phyloP scores from a whole-genome alignment of 108 stramenopile species.

The Fistulifera pelliculosa region DNA sequence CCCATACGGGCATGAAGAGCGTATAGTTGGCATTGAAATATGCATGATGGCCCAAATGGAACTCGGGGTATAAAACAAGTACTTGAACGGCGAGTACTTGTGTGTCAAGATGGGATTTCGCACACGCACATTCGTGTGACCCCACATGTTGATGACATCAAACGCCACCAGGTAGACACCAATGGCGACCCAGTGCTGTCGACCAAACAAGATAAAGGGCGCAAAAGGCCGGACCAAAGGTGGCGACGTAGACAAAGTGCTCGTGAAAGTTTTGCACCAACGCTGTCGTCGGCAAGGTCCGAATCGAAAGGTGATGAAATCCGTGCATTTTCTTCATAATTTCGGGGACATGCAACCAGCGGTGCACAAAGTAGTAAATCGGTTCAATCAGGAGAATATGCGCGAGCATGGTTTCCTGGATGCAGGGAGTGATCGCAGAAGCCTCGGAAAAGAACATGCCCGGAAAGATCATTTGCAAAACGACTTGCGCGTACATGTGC shows the following conservation, averaged over 20 bases:
- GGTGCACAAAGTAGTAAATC: conserved; percentile 53
- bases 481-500: conserved; percentile 60
- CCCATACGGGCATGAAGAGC: conserved; percentile 66
- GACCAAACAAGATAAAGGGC: conserved; percentile 14
- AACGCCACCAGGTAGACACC: conserved; percentile 49
- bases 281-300: conserved; percentile 47
- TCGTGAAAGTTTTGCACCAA: conserved; percentile 66
- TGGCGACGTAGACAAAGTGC: conserved; percentile 62
- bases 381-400: conserved; percentile 55
- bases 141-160: conserved; percentile 51
- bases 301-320: conserved; percentile 60
- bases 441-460: conserved; percentile 47
- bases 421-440: conserved; percentile 29
- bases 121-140: conserved; percentile 53
- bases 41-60: conserved; percentile 61
- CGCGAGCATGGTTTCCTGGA: conserved; percentile 23
- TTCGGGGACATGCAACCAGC: conserved; percentile 59
- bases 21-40: conserved; percentile 60
- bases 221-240: conserved; percentile 58
- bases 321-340: conserved; percentile 68
- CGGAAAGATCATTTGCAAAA: conserved; percentile 51
- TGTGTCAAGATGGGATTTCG: conserved; percentile 40
- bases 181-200: conserved; percentile 48
- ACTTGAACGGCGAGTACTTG: conserved; percentile 53
- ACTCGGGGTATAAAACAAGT: conserved; percentile 70